Evolutionary conservation across 768 basidiomycete species (phyloP).

Genomic region (Phlebiopsis gigantea): DNA sequence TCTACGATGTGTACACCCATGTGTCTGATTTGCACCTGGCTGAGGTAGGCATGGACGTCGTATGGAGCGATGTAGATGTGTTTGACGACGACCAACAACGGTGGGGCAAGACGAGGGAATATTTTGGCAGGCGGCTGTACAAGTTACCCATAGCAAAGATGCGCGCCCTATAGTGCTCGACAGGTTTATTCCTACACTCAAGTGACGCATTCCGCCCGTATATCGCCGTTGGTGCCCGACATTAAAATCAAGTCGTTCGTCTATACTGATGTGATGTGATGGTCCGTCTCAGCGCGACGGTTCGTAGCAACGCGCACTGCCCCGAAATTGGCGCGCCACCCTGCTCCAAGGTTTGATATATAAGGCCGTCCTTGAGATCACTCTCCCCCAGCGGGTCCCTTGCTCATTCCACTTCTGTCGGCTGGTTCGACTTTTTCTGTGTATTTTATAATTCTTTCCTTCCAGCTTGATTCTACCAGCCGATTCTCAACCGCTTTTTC

Average conservation of each 20-base stretch:
- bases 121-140: constrained; percentile 76
- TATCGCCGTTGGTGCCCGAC: no score
- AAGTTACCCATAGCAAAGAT: constrained; percentile 50
- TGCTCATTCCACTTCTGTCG: constrained; percentile 17
- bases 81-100: constrained; percentile 48
- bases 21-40: constrained; percentile 81
- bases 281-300: background rate
- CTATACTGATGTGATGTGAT: constrained; percentile 6
- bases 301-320: constrained; percentile 3
- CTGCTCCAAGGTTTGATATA: constrained; percentile 8
- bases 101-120: constrained; percentile 74
- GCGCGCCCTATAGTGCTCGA: constrained; percentile 16
- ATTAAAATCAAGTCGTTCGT: background rate
- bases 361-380: background rate
- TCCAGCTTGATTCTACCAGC: background rate
- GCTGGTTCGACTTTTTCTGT: constrained; percentile 24
- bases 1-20: constrained; percentile 88
- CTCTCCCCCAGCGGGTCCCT: constrained; percentile 10
- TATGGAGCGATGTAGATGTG: constrained; percentile 82
- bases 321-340: constrained; percentile 3
- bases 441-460: constrained; percentile 15
- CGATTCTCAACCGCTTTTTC: constrained; percentile 11
- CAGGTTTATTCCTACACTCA: no score
- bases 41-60: constrained; percentile 72
- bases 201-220: no score